Evolutionary conservation across 441 rosid genomes (phyloP).

Genomic region (Mallotus japonicus): DNA sequence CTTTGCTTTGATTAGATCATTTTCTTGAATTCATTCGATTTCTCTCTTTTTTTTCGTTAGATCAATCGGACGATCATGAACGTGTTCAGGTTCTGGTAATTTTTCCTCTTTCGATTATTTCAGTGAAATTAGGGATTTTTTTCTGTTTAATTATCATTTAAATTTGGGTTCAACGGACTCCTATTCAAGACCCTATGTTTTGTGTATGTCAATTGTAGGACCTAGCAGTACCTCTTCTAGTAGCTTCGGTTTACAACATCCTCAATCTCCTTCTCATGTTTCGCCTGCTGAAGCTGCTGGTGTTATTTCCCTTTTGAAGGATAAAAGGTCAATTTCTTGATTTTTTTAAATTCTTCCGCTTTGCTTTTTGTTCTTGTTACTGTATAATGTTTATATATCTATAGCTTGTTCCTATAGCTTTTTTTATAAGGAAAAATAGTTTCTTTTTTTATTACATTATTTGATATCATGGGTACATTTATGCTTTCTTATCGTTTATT

Average conservation of each 20-base stretch:
- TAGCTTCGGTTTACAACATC: constrained; percentile 31
- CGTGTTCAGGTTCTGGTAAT: constrained; percentile 85
- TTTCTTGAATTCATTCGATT: no score
- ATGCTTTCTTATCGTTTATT: constrained; percentile 21
- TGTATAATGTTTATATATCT: background rate
- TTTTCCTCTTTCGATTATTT: background rate
- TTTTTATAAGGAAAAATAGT: background rate
- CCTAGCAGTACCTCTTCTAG: constrained; percentile 43
- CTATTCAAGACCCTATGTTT: no score
- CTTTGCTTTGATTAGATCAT: no score
- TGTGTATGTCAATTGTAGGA: constrained; percentile 34
- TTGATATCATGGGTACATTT: background rate
- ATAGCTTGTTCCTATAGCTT: background rate
- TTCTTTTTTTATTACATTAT: background rate
- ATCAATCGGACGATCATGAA: constrained; percentile 14
- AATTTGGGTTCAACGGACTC: background rate
- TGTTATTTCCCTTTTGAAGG: constrained; percentile 61
- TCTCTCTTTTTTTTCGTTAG: no score
- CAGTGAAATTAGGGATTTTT: no score
- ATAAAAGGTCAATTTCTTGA: constrained; percentile 55
- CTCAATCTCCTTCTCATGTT: constrained; percentile 52
- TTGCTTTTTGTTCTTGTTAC: background rate
- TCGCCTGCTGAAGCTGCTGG: constrained; percentile 84
- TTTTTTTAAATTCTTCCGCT: background rate
- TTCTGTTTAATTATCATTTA: background rate